Conservation (phyloP, 768 basidiomycete genomes). For the Russula earlei region DNA sequence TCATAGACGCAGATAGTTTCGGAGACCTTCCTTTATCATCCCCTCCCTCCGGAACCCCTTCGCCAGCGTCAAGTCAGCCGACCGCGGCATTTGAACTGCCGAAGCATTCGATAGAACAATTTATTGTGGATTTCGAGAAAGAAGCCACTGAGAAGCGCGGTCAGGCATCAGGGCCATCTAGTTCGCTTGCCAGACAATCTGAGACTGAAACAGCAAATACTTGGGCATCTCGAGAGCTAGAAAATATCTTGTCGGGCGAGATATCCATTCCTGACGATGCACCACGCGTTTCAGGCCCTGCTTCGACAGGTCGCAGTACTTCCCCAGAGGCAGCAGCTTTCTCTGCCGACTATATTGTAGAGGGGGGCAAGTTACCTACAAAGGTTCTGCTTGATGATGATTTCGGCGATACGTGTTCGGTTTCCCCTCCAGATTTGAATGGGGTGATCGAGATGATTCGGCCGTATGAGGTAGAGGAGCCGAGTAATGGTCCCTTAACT, state of each 20-base stretch:
- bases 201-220: background rate
- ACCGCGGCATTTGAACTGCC: background rate
- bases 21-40: constrained; percentile 18
- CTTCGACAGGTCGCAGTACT: background rate
- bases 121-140: constrained; percentile 8
- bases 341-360: background rate
- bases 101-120: constrained; percentile 5
- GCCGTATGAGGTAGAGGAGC: constrained; percentile 13
- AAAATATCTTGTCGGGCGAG: constrained; percentile 3
- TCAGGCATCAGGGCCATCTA: background rate
- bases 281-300: background rate
- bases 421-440: constrained; percentile 4
- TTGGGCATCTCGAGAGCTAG: constrained; percentile 12
- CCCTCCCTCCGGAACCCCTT: constrained; percentile 8
- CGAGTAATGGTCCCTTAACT: background rate
- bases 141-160: background rate
- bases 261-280: background rate
- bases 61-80: background rate
- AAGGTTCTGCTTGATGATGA: background rate
- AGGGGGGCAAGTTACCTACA: background rate
- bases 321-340: background rate
- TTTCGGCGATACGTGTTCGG: constrained; percentile 3
- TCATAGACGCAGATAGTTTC: constrained; percentile 15
- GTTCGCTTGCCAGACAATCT: background rate
- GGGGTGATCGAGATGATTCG: background rate